Conservation (phyloP, 169 alveolate genomes). For the Eimeria praecox region DNA sequence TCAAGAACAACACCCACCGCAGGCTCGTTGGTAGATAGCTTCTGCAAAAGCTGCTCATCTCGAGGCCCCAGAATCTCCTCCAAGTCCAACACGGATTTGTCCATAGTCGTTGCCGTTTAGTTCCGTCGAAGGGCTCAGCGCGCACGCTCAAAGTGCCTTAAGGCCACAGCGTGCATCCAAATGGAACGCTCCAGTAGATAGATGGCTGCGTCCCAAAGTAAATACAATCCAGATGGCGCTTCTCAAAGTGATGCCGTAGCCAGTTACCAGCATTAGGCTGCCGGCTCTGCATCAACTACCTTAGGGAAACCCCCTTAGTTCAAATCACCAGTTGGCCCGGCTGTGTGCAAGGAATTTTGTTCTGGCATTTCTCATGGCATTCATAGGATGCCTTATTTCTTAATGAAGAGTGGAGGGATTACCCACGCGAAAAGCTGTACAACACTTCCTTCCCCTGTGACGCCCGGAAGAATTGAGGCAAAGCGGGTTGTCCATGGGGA, state of each 20-base stretch:
- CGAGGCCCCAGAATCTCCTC: constrained; percentile 73
- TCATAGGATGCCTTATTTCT: neutral
- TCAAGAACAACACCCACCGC: constrained; percentile 26
- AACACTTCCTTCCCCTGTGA: neutral
- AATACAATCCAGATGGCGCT: neutral
- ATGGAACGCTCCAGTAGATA: neutral
- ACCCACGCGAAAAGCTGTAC: neutral
- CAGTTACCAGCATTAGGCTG: neutral
- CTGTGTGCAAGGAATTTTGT: neutral
- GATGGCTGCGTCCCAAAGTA: neutral
- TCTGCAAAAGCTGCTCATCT: constrained; percentile 69
- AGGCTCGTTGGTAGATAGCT: constrained; percentile 23
- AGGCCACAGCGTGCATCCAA: neutral
- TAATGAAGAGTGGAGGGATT: neutral
- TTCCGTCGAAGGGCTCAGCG: neutral
- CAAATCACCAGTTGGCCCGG: neutral
- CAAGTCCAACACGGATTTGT: constrained; percentile 61
- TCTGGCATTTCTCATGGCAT: neutral
- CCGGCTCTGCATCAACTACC: neutral
- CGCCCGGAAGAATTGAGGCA: neutral
- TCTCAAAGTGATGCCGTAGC: neutral
- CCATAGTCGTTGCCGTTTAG: constrained; percentile 16
- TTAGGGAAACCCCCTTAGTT: neutral
- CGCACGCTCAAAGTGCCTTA: neutral
- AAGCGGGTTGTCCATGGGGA: neutral